phyloP scores from a whole-genome alignment of 495 filamentous ascomycete genomes.

The Trichoderma erinaceum region DNA sequence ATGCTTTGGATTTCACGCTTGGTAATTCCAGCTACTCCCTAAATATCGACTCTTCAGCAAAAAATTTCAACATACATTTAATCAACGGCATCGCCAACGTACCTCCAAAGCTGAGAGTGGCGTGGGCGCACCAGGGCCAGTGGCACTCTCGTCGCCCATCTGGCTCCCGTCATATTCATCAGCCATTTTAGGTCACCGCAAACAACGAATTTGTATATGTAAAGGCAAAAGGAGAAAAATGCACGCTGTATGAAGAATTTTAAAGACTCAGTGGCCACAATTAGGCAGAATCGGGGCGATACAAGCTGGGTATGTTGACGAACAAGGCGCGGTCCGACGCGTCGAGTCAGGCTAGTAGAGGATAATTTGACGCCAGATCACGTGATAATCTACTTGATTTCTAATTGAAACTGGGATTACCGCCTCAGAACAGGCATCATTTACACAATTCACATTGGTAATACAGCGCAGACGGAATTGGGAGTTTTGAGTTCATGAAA shows the following conservation, averaged over 20 bases:
- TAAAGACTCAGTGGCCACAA: not conserved
- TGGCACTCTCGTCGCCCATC: constrained; percentile 40
- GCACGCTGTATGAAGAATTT: not conserved
- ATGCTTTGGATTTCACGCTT: constrained; percentile 89
- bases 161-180: constrained; percentile 38
- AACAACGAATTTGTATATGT: not conserved
- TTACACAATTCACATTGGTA: not conserved
- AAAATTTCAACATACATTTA: constrained; percentile 17
- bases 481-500: not conserved
- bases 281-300: constrained; percentile 2
- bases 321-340: constrained; percentile 13
- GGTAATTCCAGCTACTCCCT: constrained; percentile 81
- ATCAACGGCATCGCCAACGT: constrained; percentile 21
- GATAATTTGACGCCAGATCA: constrained; percentile 16
- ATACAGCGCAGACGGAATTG: not conserved
- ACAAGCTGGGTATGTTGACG: not conserved
- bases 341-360: constrained; percentile 4
- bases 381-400: not conserved
- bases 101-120: constrained; percentile 89
- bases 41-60: constrained; percentile 13
- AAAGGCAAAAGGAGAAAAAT: not conserved
- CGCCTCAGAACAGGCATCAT: not conserved
- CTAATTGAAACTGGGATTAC: not conserved
- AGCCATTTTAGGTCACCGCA: constrained; percentile 24
- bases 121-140: constrained; percentile 88